phyloP scores from a whole-genome alignment of 306 rosid species.

The Carpinus fangiana region DNA sequence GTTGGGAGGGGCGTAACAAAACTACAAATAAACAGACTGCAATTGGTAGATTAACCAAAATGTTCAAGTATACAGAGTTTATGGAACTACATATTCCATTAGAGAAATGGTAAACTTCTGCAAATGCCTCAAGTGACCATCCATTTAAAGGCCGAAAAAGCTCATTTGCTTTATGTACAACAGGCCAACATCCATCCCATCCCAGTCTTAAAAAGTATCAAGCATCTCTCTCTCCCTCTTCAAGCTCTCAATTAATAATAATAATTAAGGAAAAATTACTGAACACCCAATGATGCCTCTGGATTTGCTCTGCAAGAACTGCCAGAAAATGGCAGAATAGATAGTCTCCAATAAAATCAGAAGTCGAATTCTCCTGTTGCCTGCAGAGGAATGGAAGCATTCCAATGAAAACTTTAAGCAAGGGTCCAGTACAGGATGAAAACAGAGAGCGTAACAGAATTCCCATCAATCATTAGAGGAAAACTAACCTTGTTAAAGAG shows the following conservation, averaged over 20 bases:
- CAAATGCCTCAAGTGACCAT: conserved; percentile 52
- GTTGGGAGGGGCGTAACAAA: not conserved
- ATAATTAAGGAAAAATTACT: conserved; percentile 49
- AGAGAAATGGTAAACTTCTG: conserved; percentile 36
- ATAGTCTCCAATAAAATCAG: conserved; percentile 54
- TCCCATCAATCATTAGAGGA: conserved; percentile 10
- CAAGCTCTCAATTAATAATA: conserved; percentile 52
- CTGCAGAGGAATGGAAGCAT: conserved; percentile 45
- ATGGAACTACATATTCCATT: conserved; percentile 56
- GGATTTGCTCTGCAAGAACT: conserved; percentile 37
- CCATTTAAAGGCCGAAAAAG: conserved; percentile 57
- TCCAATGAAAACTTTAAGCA: conserved; percentile 12
- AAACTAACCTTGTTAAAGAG: conserved; percentile 87
- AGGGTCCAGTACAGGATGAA: not conserved
- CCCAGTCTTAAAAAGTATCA: conserved; percentile 47
- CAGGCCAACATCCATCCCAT: conserved; percentile 66
- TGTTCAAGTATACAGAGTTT: conserved; percentile 47
- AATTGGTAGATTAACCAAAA: conserved; percentile 47
- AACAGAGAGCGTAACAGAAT: conserved; percentile 16
- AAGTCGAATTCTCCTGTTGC: conserved; percentile 97
- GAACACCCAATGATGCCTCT: conserved; percentile 41
- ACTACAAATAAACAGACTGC: conserved; percentile 21
- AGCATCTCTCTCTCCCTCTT: conserved; percentile 54
- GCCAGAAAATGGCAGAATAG: conserved; percentile 22
- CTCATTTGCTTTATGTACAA: conserved; percentile 75